Base-by-base conservation (phyloP, 1,284 basidiomycete species). In the Golubevia pallescens region DNA sequence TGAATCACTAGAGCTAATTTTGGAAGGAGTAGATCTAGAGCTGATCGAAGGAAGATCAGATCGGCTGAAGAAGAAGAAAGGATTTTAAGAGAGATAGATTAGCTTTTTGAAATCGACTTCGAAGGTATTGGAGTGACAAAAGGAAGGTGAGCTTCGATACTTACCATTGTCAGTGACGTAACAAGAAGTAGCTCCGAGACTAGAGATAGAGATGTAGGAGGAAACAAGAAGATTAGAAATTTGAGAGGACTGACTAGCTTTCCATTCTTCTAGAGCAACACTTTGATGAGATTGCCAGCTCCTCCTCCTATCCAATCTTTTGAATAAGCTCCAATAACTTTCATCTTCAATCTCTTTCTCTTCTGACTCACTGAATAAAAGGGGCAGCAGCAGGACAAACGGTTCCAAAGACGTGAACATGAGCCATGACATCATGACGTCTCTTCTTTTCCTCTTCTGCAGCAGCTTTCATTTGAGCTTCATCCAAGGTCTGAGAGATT, bases 351-450 rank as follows among this genome's bases (percentile, higher is more conserved):
- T 51, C 19, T 51, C 2, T 55, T 58, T 55, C n/a, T 63, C 34
- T 58, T 32, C 61, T 23, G n/a, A 87, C 91, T 74, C 68, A 93
- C 93, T 99, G 97, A 78, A 99, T 98, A 86, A 98, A 97, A 14
- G 94, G 93, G 8, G 96, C 96, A 14, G 96, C 96, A 57, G 94
- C 93, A 14, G 97, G 97, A 0, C 94, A 95, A 66, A 97, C 93
- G 34, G 89, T 89, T 10, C 96, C 96, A 86, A 97, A 99, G 7
- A 94, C 96, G 87, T 99, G 94, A 53, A 99, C 96, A 86, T 99
- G 96, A 0, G 96, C 96, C 96, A 99, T 99, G 61, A 98, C 95
- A 87, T 98, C 96, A 87, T 99, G 96, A n/a, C 96, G 89, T 28
- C 97, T 88, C 86, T 94, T 95, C 89, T 97, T 98, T 88, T 99